These are phyloP conservation scores for Tetragonia tetragonoides DNA, from an alignment of 148 eudicot genomes.

Conservation along the genomic window DNA sequence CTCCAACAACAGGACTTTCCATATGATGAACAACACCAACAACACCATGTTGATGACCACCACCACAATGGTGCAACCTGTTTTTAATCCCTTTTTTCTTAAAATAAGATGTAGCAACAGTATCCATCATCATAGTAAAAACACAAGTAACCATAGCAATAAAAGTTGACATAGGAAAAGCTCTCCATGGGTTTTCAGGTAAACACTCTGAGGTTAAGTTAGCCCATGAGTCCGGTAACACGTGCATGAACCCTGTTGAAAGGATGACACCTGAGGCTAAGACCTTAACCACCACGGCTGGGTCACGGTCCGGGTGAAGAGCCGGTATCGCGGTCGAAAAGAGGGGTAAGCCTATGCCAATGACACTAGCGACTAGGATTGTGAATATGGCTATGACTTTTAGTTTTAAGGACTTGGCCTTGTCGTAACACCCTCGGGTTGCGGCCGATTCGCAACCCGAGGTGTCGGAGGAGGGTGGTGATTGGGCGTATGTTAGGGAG, in stretches of 20 bases:
- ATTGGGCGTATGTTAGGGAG: conserved; percentile 2
- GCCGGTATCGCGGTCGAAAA: conserved; percentile 35
- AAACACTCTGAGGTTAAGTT: conserved; percentile 38
- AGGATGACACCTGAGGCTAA: conserved; percentile 50
- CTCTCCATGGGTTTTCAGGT: conserved; percentile 37
- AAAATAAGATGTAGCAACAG: conserved; percentile 39
- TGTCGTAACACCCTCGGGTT: conserved; percentile 28
- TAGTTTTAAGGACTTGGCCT: conserved; percentile 26
- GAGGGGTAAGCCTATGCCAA: conserved; percentile 40
- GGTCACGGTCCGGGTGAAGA: conserved; percentile 31
- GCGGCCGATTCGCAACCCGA: conserved; percentile 27
- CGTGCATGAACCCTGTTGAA: conserved; percentile 52
- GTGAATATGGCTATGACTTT: conserved; percentile 37
- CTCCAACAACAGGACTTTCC: conserved; percentile 16
- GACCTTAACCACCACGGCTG: conserved; percentile 39
- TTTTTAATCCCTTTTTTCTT: conserved; percentile 26
- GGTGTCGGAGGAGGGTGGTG: neutral
- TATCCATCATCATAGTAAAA: conserved; percentile 46
- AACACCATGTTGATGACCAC: neutral
- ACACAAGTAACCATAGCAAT: conserved; percentile 40
- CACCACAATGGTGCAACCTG: conserved; percentile 11
- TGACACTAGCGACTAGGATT: conserved; percentile 34
- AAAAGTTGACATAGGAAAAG: conserved; percentile 40
- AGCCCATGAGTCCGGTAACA: conserved; percentile 45
- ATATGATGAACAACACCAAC: conserved; percentile 16